Conservation (phyloP, 2,329 filamentous ascomycete genomes). For the Waltergamsia citrina region DNA sequence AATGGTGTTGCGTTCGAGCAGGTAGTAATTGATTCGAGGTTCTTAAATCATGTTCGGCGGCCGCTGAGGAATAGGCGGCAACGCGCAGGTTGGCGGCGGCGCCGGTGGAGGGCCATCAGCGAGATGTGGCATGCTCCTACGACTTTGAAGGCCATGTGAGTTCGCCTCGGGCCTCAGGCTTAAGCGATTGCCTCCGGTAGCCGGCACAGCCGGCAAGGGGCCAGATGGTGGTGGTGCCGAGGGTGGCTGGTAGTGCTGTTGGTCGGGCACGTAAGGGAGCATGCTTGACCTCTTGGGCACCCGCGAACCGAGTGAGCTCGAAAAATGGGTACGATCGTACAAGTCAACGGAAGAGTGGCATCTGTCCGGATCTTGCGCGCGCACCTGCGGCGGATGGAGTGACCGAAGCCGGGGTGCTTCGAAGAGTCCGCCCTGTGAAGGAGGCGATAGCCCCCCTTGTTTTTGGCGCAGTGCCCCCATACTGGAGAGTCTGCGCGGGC, state of each 20-base stretch:
- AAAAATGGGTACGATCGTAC: constrained; percentile 11
- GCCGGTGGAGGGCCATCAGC: constrained; percentile 40
- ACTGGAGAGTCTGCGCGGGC: constrained; percentile 19
- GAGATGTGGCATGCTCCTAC: constrained; percentile 42
- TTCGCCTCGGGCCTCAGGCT: constrained; percentile 11
- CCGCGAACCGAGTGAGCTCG: neutral
- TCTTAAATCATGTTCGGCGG: neutral
- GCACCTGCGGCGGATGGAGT: constrained; percentile 8
- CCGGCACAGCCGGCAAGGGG: constrained; percentile 21
- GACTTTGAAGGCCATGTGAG: constrained; percentile 17
- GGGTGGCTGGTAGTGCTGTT: constrained; percentile 1
- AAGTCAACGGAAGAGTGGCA: constrained; percentile 22
- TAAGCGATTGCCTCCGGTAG: constrained; percentile 9
- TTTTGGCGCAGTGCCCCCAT: constrained; percentile 16
- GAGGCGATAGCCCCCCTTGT: neutral
- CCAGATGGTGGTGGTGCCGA: constrained; percentile 16
- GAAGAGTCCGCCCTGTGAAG: neutral
- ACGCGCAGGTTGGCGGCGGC: constrained; percentile 43
- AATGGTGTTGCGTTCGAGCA: neutral
- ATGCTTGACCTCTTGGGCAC: constrained; percentile 11
- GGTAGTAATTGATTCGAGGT: neutral
- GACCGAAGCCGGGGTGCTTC: constrained; percentile 11
- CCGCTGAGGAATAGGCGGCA: constrained; percentile 43
- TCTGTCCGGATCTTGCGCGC: constrained; percentile 10
- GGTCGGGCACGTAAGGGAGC: constrained; percentile 6